Evolutionary conservation across 179 eudicot species (phyloP).

Genomic region (Carnegiea gigantea): DNA sequence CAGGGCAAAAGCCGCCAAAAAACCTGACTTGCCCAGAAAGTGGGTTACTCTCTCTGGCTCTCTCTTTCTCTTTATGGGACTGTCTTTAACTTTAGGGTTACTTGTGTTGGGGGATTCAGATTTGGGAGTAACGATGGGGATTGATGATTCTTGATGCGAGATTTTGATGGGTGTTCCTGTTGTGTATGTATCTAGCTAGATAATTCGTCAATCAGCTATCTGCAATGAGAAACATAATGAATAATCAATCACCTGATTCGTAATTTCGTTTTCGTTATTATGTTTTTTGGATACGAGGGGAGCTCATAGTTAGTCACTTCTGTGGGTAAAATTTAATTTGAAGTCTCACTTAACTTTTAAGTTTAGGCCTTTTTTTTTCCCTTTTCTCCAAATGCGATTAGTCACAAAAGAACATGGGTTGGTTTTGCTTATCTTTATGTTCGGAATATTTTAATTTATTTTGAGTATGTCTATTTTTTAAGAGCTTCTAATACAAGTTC

Average conservation of each 20-base stretch:
- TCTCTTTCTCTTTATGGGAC: background rate
- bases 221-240: background rate
- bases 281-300: too few species aligned
- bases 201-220: background rate
- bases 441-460: too few species aligned
- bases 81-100: background rate
- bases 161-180: background rate
- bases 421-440: too few species aligned
- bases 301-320: too few species aligned
- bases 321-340: too few species aligned
- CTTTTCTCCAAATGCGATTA: too few species aligned
- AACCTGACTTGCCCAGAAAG: slow-evolving; percentile 8
- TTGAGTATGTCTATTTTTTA: too few species aligned
- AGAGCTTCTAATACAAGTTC: too few species aligned
- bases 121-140: background rate
- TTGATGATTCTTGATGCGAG: background rate
- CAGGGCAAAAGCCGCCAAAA: background rate
- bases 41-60: background rate
- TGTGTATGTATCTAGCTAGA: background rate
- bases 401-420: too few species aligned
- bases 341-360: too few species aligned
- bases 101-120: slow-evolving; percentile 3
- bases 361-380: too few species aligned
- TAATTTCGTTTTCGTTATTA: background rate
- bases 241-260: background rate